Evolutionary conservation across 73 alveolate species (phyloP), one percentile per base, ranked within the genome.

Genomic region (Paramecium sexaurelia): DNA sequence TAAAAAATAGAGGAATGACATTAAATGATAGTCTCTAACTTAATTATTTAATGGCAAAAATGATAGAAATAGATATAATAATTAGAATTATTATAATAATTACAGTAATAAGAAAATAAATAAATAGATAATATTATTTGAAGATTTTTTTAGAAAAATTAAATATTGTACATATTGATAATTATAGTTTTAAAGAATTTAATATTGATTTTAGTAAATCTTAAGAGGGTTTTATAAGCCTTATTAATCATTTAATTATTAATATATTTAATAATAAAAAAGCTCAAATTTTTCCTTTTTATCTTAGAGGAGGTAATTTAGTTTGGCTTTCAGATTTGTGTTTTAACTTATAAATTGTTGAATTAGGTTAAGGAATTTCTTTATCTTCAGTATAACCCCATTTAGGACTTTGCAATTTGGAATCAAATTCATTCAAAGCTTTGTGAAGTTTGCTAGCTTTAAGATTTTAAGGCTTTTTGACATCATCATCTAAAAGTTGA

Each of bases 391-490:
- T 26, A 43, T 78, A 78, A 9, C 90, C 90, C 75, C 75, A 78
- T 24, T 24, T 22, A 1, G 90, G 90, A 78, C 55, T 45, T 43
- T 29, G 10, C 11, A 78, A 17, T 43, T 78, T 78, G 39, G 22
- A 11, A 43, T 78, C 90, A 43, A 78, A 78, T 40, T 78, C 90
- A 29, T 43, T 78, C 26, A 78, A 32, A 41, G 90, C 90, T 43
- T 78, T 78, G 15, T 78, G 90, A 11, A 78, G 13, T 15, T 43
- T 78, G 20, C 90, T 78, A 19, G 68, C 17, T 78, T 78, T 78
- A 56, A 78, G 55, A 20, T 78, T 61, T 78, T 78, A 0, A 13
- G 41, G 45, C 15, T 22, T 32, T 45, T 78, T 78, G 13, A 41
- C 6, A 22, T 40, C 73, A 27, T 78, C 90, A 29, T 17, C 55